A percentile compares a stretch with the other conserved stretches of the same genome.
Conservation (phyloP, 768 basidiomycete species). For the Asterophora lycoperdoides region DNA sequence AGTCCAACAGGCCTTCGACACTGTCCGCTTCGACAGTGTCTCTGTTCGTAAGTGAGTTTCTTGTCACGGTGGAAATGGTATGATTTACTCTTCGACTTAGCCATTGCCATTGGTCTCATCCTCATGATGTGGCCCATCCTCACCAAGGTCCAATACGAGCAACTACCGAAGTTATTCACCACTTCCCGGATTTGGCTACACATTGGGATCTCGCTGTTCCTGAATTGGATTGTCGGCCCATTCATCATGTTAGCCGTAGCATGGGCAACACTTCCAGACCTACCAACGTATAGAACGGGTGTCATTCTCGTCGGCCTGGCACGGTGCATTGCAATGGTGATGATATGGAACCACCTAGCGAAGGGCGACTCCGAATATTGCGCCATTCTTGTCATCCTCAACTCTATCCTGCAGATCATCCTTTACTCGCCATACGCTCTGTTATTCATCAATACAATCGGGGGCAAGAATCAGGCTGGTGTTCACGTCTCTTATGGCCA, state of each 20-base stretch:
- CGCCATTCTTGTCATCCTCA: slow-evolving; percentile 76
- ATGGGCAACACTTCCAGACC: slow-evolving; percentile 82
- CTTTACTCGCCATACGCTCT: slow-evolving; percentile 73
- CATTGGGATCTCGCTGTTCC: slow-evolving; percentile 56
- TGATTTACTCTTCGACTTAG: slow-evolving; percentile 31
- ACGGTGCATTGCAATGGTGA: slow-evolving; percentile 69
- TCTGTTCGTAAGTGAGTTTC: slow-evolving; percentile 62
- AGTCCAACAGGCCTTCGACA: slow-evolving; percentile 60
- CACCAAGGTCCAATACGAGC: slow-evolving; percentile 75
- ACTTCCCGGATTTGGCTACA: slow-evolving; percentile 61
- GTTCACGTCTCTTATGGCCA: slow-evolving; percentile 52
- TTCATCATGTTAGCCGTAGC: slow-evolving; percentile 59
- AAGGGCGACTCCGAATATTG: slow-evolving; percentile 68
- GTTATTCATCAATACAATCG: slow-evolving; percentile 70
- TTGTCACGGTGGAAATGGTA: no score
- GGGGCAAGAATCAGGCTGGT: slow-evolving; percentile 33
- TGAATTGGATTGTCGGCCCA: slow-evolving; percentile 82
- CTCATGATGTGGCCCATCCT: slow-evolving; percentile 88
- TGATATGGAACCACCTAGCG: slow-evolving; percentile 79
- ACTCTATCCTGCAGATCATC: slow-evolving; percentile 74
- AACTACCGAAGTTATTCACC: slow-evolving; percentile 52
- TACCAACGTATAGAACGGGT: slow-evolving; percentile 68
- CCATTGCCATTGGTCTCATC: slow-evolving; percentile 76
- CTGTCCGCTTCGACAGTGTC: slow-evolving; percentile 60
- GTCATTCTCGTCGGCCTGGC: slow-evolving; percentile 82